Evolutionary conservation across 805 yeast genomes (phyloP).

Genomic region (Blastobotrys robertii): DNA sequence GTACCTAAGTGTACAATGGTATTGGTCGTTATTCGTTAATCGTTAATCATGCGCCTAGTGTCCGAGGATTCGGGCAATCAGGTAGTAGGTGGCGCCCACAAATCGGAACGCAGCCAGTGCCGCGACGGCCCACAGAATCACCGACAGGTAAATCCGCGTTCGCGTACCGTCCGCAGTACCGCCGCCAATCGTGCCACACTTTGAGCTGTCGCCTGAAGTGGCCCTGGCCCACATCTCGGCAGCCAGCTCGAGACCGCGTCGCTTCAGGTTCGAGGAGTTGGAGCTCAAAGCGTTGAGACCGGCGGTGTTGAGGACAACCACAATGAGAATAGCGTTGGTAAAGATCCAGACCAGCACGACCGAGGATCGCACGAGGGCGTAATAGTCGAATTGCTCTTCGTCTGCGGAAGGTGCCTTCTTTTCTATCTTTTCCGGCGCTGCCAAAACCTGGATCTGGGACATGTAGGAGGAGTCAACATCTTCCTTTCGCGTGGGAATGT

Average conservation of each 20-base stretch:
- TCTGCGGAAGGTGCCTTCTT: constrained; percentile 28
- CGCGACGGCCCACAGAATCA: constrained; percentile 89
- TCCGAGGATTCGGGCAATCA: constrained; percentile 31
- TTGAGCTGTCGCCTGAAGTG: background rate
- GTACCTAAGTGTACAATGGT: too few species aligned
- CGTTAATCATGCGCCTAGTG: constrained; percentile 9
- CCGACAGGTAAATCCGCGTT: constrained; percentile 53
- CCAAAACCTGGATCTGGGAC: constrained; percentile 51
- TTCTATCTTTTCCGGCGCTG: constrained; percentile 26
- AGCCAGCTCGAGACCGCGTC: background rate
- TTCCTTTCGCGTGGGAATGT: constrained; percentile 59
- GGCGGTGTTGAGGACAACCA: constrained; percentile 75
- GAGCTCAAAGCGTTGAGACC: constrained; percentile 41
- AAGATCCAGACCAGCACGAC: constrained; percentile 87
- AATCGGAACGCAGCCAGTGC: constrained; percentile 79
- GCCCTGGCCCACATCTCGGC: constrained; percentile 2
- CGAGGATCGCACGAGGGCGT: constrained; percentile 80
- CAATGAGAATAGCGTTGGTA: constrained; percentile 72
- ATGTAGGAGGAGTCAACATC: constrained; percentile 72
- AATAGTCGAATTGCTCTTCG: constrained; percentile 66
- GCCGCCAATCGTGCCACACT: constrained; percentile 4
- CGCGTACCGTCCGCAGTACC: constrained; percentile 12
- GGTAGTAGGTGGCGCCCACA: constrained; percentile 58
- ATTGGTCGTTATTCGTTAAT: too few species aligned
- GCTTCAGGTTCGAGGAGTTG: background rate